These are phyloP conservation scores for Mallotus repandus DNA, from an alignment of 441 rosid genomes.

Conservation along the genomic window DNA sequence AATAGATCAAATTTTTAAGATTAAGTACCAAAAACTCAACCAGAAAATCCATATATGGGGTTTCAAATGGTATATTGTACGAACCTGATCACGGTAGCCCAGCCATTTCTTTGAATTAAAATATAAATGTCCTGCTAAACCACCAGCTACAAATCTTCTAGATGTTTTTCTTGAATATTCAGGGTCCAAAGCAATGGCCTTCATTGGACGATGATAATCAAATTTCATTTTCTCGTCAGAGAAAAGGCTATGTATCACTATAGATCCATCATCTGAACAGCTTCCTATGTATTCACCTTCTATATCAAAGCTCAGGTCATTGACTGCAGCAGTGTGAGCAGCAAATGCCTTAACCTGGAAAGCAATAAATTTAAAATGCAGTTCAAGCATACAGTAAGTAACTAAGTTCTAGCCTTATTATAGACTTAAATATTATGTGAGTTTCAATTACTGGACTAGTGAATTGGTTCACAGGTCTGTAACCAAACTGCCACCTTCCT, in stretches of 20 bases:
- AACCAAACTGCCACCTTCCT: background rate
- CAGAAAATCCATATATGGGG: background rate
- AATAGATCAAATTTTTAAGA: conserved; percentile 14
- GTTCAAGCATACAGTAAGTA: conserved; percentile 15
- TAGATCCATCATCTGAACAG: conserved; percentile 98
- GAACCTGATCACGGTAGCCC: conserved; percentile 85
- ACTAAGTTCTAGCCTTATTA: background rate
- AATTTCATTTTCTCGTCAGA: conserved; percentile 88
- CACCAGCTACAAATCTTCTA: conserved; percentile 92
- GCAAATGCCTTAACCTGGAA: conserved; percentile 80
- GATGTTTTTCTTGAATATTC: conserved; percentile 69
- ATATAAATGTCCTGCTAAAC: conserved; percentile 90
- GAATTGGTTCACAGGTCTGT: background rate
- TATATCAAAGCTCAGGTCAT: conserved; percentile 87
- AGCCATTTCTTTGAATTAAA: conserved; percentile 90
- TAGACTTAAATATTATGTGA: background rate
- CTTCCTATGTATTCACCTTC: conserved; percentile 97
- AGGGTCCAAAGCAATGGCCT: conserved; percentile 91
- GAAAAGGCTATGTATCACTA: conserved; percentile 87
- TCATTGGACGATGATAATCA: conserved; percentile 97
- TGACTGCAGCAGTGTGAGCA: conserved; percentile 81
- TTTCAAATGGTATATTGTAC: conserved; percentile 22
- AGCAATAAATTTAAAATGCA: conserved; percentile 15
- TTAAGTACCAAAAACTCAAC: conserved; percentile 18
- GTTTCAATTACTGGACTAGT: no score